phyloP scores from a whole-genome alignment of 306 rosid genomes.

The Hippophae rhamnoides region DNA sequence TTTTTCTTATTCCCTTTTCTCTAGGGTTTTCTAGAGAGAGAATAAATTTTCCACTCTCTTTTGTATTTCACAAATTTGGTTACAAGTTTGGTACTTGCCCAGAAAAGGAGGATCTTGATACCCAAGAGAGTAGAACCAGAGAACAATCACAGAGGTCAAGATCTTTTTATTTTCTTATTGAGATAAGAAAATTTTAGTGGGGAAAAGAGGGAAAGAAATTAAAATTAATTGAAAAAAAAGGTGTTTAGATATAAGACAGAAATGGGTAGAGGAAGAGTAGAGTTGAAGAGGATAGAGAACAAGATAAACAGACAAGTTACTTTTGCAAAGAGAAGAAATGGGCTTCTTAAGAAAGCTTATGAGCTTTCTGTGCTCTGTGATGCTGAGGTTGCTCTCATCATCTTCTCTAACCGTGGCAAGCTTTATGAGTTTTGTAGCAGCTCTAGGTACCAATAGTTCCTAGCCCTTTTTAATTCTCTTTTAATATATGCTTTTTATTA shows the following conservation, averaged over 20 bases:
- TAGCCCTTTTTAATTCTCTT: constrained; percentile 7
- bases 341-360: constrained; percentile 84
- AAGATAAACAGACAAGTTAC: constrained; percentile 96
- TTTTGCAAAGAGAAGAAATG: constrained; percentile 87
- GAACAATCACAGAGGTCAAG: constrained; percentile 14
- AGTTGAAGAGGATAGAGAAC: constrained; percentile 92
- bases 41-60: constrained; percentile 27
- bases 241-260: constrained; percentile 2
- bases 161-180: neutral
- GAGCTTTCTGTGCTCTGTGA: constrained; percentile 88
- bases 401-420: constrained; percentile 89
- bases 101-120: constrained; percentile 46
- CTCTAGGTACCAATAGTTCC: constrained; percentile 34
- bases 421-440: constrained; percentile 87
- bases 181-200: constrained; percentile 1
- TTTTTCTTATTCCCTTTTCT: constrained; percentile 22
- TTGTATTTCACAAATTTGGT: constrained; percentile 54
- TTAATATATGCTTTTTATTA: neutral
- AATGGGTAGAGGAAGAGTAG: constrained; percentile 96
- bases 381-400: constrained; percentile 88
- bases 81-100: constrained; percentile 34
- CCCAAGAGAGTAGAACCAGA: constrained; percentile 27
- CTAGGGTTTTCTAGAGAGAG: constrained; percentile 27
- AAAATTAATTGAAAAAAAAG: constrained; percentile 1
- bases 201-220: neutral